These are phyloP conservation scores for Austroboletus sp. DNA, from an alignment of 1,284 basidiomycete species.

Conservation along the genomic window DNA sequence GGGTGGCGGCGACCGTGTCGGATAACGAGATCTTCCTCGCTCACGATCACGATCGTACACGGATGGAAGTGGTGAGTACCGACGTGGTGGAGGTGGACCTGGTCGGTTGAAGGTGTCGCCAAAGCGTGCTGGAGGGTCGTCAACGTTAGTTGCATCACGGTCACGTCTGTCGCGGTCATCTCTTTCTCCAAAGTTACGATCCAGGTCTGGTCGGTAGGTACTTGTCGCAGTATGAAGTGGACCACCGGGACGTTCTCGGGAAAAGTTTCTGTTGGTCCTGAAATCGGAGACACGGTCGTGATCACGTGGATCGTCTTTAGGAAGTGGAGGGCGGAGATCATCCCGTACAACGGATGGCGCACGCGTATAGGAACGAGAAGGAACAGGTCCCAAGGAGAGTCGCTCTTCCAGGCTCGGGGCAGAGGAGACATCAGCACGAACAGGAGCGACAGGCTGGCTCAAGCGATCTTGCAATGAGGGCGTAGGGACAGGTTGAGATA, in stretches of 20 bases:
- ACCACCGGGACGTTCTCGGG: conserved; percentile 29
- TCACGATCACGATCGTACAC: conserved; percentile 21
- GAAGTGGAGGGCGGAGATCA: conserved; percentile 28
- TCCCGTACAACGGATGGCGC: conserved; percentile 31
- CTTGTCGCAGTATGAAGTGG: conserved; percentile 8
- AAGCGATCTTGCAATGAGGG: conserved; percentile 36
- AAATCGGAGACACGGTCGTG: conserved; percentile 29
- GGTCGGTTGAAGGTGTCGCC: conserved; percentile 24
- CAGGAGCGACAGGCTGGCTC: conserved; percentile 26
- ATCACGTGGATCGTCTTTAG: conserved; percentile 24
- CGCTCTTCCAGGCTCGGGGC: conserved; percentile 40
- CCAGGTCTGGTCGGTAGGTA: conserved; percentile 33
- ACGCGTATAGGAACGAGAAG: conserved; percentile 21
- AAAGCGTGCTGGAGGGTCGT: conserved; percentile 25
- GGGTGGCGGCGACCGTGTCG: conserved; percentile 26
- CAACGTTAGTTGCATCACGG: conserved; percentile 32
- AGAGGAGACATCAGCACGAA: conserved; percentile 23
- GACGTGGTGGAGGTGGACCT: conserved; percentile 20
- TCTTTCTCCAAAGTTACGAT: conserved; percentile 28
- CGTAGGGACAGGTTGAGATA: conserved; percentile 28
- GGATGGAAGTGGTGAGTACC: conserved; percentile 24
- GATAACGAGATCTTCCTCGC: conserved; percentile 20
- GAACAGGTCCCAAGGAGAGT: conserved; percentile 29
- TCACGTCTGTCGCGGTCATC: conserved; percentile 32
- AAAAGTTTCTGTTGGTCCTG: conserved; percentile 29